Evolutionary conservation across 2,329 filamentous ascomycete genomes (phyloP).

Genomic region (Clarireedia homoeocarpa): DNA sequence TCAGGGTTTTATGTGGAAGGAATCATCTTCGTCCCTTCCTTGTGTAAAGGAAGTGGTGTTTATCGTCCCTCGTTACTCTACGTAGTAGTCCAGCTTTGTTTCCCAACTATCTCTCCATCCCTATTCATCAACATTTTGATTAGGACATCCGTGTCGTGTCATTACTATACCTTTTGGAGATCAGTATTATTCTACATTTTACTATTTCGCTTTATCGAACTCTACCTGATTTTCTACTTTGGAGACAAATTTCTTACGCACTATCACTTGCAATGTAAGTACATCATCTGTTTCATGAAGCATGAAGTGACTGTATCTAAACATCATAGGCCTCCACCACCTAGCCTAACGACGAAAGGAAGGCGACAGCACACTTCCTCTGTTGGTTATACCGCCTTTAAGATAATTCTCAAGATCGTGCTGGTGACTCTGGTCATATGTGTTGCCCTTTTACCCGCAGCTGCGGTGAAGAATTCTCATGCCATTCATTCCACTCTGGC

Average conservation of each 20-base stretch:
- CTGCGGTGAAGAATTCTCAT: background rate
- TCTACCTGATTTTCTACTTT: background rate
- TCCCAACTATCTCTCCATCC: background rate
- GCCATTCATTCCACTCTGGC: background rate
- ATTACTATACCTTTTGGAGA: conserved; percentile 9
- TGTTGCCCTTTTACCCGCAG: conserved; percentile 1
- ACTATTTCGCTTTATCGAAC: background rate
- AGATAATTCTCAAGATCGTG: background rate
- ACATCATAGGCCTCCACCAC: background rate
- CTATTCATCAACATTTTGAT: background rate
- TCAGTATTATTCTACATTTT: conserved; percentile 3
- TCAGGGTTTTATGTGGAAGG: background rate
- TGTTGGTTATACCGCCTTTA: background rate
- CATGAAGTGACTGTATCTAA: background rate
- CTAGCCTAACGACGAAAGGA: background rate
- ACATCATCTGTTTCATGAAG: background rate
- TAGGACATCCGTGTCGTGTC: conserved; percentile 8
- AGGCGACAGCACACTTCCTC: background rate
- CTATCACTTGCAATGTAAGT: background rate
- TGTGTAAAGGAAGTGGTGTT: background rate
- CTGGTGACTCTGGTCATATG: conserved; percentile 1
- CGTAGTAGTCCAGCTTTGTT: background rate
- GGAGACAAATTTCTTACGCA: background rate
- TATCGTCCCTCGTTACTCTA: background rate
- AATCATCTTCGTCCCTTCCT: background rate